Conservation (phyloP, 345 rosid genomes). For the Salix suchowensis region DNA sequence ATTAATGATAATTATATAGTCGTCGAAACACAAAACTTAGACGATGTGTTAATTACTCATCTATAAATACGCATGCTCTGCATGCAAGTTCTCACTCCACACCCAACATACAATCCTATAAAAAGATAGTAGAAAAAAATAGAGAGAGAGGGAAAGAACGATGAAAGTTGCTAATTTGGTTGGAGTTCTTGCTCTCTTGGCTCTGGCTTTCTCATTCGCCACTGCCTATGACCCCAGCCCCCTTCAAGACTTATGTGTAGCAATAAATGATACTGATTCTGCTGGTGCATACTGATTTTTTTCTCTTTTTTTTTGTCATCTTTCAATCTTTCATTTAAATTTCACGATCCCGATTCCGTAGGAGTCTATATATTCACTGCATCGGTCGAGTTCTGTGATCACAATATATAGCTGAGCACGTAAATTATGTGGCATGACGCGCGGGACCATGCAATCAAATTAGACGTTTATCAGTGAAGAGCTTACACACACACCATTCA, state of each 20-base stretch:
- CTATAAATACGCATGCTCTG: neutral
- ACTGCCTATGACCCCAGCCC: slow-evolving; percentile 14
- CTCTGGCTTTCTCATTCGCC: neutral
- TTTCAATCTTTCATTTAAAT: neutral
- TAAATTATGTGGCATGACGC: neutral
- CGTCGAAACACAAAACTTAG: neutral
- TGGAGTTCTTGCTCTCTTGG: neutral
- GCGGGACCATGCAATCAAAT: neutral
- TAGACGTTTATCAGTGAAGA: neutral
- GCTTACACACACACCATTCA: too few species aligned
- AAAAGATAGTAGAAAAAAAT: neutral
- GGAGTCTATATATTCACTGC: neutral
- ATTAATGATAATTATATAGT: too few species aligned
- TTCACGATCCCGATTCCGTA: neutral
- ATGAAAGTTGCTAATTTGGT: neutral
- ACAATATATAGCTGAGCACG: neutral
- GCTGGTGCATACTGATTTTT: neutral
- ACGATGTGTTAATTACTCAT: neutral
- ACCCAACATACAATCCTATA: neutral
- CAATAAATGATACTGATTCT: neutral
- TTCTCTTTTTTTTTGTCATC: neutral
- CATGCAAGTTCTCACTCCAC: neutral
- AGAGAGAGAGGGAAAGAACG: neutral
- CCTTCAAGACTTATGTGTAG: slow-evolving; percentile 11
- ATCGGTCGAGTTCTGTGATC: neutral